Evolutionary conservation across 2,329 filamentous ascomycete species (phyloP).

Genomic region (Talaromyces sp.): DNA sequence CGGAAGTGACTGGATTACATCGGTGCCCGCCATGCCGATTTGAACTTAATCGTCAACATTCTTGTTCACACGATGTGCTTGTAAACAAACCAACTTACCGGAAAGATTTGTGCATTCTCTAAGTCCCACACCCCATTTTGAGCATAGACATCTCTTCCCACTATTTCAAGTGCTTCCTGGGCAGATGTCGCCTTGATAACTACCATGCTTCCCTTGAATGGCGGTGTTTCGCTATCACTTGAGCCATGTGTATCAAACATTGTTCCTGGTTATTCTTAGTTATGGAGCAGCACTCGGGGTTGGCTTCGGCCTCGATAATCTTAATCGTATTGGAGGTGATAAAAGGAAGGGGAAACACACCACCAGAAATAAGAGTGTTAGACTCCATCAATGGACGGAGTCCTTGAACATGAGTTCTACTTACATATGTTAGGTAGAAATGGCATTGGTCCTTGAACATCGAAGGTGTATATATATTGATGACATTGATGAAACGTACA

Average conservation of each 20-base stretch:
- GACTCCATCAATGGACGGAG: conserved; percentile 50
- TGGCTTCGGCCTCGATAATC: neutral
- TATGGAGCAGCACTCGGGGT: neutral
- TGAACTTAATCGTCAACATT: neutral
- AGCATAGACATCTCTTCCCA: conserved; percentile 70
- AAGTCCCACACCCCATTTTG: conserved; percentile 74
- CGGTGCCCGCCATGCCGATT: neutral
- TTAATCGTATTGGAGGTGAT: neutral
- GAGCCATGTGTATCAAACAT: conserved; percentile 59
- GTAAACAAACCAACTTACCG: conserved; percentile 20
- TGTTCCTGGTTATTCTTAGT: conserved; percentile 47
- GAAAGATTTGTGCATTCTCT: conserved; percentile 50
- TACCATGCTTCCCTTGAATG: conserved; percentile 69
- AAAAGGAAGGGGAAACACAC: conserved; percentile 37
- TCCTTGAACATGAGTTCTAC: conserved; percentile 52
- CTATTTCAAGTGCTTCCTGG: conserved; percentile 61
- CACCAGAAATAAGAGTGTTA: conserved; percentile 60
- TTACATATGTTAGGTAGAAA: neutral
- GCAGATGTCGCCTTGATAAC: conserved; percentile 61
- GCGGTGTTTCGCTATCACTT: conserved; percentile 54
- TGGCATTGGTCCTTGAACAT: neutral
- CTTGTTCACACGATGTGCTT: neutral
- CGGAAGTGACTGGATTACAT: neutral
- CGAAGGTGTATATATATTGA: neutral
- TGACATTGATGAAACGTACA: conserved; percentile 19